Base-by-base conservation (phyloP, 139 green algal genomes). In the Medakamo hakoo region DNA sequence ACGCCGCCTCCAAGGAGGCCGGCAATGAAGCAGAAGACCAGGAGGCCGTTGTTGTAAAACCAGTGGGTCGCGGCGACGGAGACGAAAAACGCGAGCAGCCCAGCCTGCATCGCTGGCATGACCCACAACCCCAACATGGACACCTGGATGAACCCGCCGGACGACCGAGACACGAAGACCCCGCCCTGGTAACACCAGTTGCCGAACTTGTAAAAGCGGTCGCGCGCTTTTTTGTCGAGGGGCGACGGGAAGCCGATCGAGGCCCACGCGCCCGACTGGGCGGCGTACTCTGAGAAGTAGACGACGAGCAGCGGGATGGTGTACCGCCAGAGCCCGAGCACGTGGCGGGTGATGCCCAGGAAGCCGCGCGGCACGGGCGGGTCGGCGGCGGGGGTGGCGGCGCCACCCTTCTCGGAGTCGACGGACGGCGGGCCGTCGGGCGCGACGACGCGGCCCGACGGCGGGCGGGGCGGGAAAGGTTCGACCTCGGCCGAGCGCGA, bases 281-380 rank as follows among this genome's bases (percentile, higher is more conserved):
- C 80, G 20, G 68, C 65, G 59, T 87, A 87, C 71, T 85, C 78
- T 3, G 73, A 68, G 61, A 76, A 78, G 60, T 86, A 88, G 4
- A 88, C 81, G 0, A 74, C 25, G 22, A 78, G 63, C 24, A 88
- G 74, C 22, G 79, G 79, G 27, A 77, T 67, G 62, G 73, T 85
- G 65, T 79, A 86, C 14, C 70, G 73, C 76, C 78, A 87, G 26
- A 87, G 69, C 5, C 9, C 16, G 14, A 63, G 24, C 1, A 62
- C 26, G 20, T 57, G 27, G 27, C n/a, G 25, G 59, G 40, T 16
- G 40, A 16, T 52, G 40, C 9, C 40, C 9, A 9, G 40, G 9
- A 52, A 16, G 40, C 40, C 40, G n/a, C n/a, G n/a, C n/a, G n/a
- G n/a, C 9, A 52, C 40, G 40, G 40, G 40, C 40, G 16, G 9